Evolutionary conservation across 495 filamentous ascomycete species (phyloP).

Genomic region (Massariosphaeria phaeospora): DNA sequence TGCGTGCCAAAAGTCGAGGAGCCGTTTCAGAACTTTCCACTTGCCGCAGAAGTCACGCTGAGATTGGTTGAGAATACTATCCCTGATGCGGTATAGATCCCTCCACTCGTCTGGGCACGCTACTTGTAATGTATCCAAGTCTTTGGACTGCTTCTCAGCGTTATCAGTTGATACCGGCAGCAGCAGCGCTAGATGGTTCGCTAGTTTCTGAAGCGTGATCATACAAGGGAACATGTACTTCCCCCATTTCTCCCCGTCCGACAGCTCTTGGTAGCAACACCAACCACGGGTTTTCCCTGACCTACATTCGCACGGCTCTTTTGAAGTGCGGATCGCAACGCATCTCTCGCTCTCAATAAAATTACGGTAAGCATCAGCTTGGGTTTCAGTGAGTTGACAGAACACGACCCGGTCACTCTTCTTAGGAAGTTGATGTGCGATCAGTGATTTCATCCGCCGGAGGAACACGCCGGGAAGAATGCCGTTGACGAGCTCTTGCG

Average conservation of each 20-base stretch:
- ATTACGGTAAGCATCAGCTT: slow-evolving; percentile 79
- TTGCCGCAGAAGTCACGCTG: slow-evolving; percentile 95
- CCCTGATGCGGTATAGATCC: slow-evolving; percentile 65
- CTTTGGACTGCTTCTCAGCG: slow-evolving; percentile 73
- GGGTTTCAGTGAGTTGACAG: slow-evolving; percentile 79
- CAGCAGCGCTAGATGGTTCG: slow-evolving; percentile 87
- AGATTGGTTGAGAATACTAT: slow-evolving; percentile 75
- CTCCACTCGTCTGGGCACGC: slow-evolving; percentile 74
- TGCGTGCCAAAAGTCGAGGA: slow-evolving; percentile 82
- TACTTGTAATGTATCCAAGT: slow-evolving; percentile 69
- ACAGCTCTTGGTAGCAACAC: slow-evolving; percentile 65
- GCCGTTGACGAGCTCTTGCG: slow-evolving; percentile 79
- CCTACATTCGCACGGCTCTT: slow-evolving; percentile 65
- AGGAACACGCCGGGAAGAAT: slow-evolving; percentile 90
- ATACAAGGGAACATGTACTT: slow-evolving; percentile 82
- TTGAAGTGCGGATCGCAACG: slow-evolving; percentile 60
- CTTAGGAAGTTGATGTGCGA: slow-evolving; percentile 91
- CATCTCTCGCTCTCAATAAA: slow-evolving; percentile 69
- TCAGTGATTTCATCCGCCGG: slow-evolving; percentile 86
- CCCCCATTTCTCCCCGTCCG: slow-evolving; percentile 64
- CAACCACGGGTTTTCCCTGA: slow-evolving; percentile 70
- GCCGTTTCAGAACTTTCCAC: slow-evolving; percentile 85
- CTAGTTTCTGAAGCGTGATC: slow-evolving; percentile 72
- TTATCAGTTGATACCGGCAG: slow-evolving; percentile 66
- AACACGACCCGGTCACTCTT: slow-evolving; percentile 94